Percentiles rank a stretch among this genome's conserved stretches.
phyloP scores from a whole-genome alignment of 345 rosid species.

The Euphorbia pulcherrima region DNA sequence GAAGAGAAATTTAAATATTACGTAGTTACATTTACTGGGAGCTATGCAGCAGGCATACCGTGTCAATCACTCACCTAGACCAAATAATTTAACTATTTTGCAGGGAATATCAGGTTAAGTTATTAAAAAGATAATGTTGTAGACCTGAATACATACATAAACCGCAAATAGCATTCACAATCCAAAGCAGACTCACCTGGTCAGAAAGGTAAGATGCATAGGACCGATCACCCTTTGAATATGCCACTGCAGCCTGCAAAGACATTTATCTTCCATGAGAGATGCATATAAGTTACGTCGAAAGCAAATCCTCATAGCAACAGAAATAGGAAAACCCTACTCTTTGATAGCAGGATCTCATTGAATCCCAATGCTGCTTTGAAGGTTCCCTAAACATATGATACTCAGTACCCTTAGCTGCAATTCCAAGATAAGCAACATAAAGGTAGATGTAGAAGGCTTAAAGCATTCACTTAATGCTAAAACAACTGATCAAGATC shows the following conservation, averaged over 20 bases:
- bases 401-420: conserved; percentile 71
- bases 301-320: not conserved
- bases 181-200: conserved; percentile 44
- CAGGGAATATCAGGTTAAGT: not conserved
- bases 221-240: conserved; percentile 60
- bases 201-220: conserved; percentile 79
- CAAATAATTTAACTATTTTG: not conserved
- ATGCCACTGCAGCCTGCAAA: conserved; percentile 72
- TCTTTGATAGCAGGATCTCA: conserved; percentile 55
- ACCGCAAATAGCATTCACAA: not conserved
- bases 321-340: conserved; percentile 35
- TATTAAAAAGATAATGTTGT: not conserved
- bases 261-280: conserved; percentile 12
- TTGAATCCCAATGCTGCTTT: conserved; percentile 63
- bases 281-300: not conserved
- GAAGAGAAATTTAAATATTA: not conserved
- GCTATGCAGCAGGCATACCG: not conserved
- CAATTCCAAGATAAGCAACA: conserved; percentile 30
- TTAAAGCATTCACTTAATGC: not conserved
- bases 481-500: too few species aligned
- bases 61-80: not conserved
- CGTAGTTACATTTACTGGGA: not conserved
- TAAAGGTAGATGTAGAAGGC: conserved; percentile 4
- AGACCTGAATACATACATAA: not conserved
- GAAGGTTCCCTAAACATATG: conserved; percentile 51